Conservation (phyloP, 2,329 filamentous ascomycete species). For the Endoconidiophora polonica region DNA sequence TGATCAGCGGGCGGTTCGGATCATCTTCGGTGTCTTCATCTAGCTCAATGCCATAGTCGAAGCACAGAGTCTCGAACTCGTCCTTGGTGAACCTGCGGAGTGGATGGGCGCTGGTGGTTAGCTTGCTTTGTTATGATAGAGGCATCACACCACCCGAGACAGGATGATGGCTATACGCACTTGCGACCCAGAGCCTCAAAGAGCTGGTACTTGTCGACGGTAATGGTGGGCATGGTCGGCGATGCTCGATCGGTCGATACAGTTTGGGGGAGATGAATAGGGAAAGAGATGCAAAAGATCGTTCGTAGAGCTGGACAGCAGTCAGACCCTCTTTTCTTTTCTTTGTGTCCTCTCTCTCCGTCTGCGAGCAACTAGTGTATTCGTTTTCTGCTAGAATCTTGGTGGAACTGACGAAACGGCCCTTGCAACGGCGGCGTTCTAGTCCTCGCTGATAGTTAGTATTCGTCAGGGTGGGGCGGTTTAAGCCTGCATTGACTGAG, state of each 20-base stretch:
- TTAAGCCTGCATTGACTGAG: conserved; percentile 3
- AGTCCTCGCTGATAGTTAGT: neutral
- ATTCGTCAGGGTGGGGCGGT: neutral
- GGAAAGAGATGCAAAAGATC: neutral
- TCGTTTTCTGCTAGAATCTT: no score
- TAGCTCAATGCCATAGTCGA: conserved; percentile 95
- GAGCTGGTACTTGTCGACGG: conserved; percentile 89
- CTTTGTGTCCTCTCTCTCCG: no score
- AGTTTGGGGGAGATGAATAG: neutral
- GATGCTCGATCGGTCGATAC: neutral
- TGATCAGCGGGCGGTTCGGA: conserved; percentile 48
- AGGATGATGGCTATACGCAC: conserved; percentile 27
- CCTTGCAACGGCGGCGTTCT: neutral
- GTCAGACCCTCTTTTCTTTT: no score
- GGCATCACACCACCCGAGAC: neutral
- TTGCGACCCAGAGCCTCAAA: conserved; percentile 83
- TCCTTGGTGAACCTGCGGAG: conserved; percentile 61
- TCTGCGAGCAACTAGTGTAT: no score
- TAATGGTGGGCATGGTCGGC: conserved; percentile 76
- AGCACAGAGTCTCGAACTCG: conserved; percentile 93
- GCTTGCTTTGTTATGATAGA: conserved; percentile 1
- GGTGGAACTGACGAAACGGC: neutral
- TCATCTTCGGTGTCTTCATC: conserved; percentile 82
- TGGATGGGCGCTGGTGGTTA: conserved; percentile 10
- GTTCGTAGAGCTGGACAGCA: neutral